Evolutionary conservation across 2,329 filamentous ascomycete species (phyloP).

Genomic region (Fusarium caatingaense): DNA sequence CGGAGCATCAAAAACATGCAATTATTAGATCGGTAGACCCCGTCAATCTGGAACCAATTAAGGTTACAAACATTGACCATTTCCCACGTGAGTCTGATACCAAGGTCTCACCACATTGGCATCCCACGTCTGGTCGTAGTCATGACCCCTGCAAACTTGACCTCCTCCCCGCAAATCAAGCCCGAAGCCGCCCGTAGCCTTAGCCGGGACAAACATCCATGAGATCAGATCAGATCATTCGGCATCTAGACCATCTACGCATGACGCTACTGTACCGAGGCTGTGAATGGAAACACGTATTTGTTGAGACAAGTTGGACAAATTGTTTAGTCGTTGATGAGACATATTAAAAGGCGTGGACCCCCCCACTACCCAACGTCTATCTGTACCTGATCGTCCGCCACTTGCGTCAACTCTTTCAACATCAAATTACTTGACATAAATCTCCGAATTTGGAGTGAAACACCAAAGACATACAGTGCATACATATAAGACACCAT

Average conservation of each 20-base stretch:
- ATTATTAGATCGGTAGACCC: not conserved
- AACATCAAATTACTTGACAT: constrained; percentile 8
- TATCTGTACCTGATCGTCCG: not conserved
- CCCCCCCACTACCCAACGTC: constrained; percentile 16
- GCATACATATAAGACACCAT: constrained; percentile 57
- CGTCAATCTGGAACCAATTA: constrained; percentile 1
- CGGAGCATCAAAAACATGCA: not conserved
- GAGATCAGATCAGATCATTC: constrained; percentile 39
- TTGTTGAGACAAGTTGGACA: not conserved
- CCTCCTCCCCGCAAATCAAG: constrained; percentile 27
- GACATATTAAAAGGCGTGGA: constrained; percentile 34
- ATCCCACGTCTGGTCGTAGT: not conserved
- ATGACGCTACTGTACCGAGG: constrained; percentile 36
- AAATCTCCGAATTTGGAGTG: constrained; percentile 1
- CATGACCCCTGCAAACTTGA: not conserved
- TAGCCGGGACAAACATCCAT: not conserved
- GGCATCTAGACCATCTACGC: not conserved
- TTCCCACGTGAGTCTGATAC: not conserved
- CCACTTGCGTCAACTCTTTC: constrained; percentile 25
- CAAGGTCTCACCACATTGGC: constrained; percentile 1
- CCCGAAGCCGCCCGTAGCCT: constrained; percentile 39
- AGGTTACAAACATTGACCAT: not conserved
- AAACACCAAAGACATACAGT: not conserved
- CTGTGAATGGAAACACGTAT: constrained; percentile 21
- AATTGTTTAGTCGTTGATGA: constrained; percentile 3